Percentiles rank a stretch among this genome's conserved stretches.
Evolutionary conservation across 768 basidiomycete species (phyloP).

Genomic region (Kwoniella europaea): DNA sequence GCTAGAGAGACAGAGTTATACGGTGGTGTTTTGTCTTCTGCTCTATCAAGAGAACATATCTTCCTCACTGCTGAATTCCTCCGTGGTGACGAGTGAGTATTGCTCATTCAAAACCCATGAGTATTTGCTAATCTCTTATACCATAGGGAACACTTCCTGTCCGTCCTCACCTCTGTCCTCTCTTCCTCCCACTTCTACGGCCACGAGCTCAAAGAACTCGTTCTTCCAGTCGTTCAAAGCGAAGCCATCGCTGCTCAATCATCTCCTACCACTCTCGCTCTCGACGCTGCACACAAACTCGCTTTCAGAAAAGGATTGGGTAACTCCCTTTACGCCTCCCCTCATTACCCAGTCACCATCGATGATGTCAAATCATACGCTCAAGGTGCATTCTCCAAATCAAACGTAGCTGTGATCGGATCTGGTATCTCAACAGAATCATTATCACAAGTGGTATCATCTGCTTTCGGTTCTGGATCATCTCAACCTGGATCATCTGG

Average conservation of each 20-base stretch:
- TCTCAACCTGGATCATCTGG: constrained; percentile 57
- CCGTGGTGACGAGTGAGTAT: constrained; percentile 89
- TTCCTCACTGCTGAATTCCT: constrained; percentile 94
- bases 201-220: constrained; percentile 62
- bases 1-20: constrained; percentile 91
- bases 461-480: constrained; percentile 66
- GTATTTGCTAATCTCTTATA: background rate
- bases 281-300: constrained; percentile 84
- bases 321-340: constrained; percentile 81
- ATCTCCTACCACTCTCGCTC: constrained; percentile 70
- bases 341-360: constrained; percentile 63
- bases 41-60: constrained; percentile 84
- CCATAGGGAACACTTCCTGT: constrained; percentile 81
- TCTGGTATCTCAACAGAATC: constrained; percentile 76
- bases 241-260: constrained; percentile 70
- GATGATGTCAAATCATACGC: constrained; percentile 74
- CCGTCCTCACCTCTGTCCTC: constrained; percentile 81
- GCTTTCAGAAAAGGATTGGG: constrained; percentile 96
- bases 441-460: constrained; percentile 73
- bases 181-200: constrained; percentile 72
- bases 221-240: constrained; percentile 67
- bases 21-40: constrained; percentile 86
- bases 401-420: constrained; percentile 83
- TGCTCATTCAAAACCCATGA: too few relatives aligned
- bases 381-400: constrained; percentile 71